These are phyloP conservation scores for Beauveria sp. DNA, from an alignment of 2,329 filamentous ascomycete species.

Conservation along the genomic window DNA sequence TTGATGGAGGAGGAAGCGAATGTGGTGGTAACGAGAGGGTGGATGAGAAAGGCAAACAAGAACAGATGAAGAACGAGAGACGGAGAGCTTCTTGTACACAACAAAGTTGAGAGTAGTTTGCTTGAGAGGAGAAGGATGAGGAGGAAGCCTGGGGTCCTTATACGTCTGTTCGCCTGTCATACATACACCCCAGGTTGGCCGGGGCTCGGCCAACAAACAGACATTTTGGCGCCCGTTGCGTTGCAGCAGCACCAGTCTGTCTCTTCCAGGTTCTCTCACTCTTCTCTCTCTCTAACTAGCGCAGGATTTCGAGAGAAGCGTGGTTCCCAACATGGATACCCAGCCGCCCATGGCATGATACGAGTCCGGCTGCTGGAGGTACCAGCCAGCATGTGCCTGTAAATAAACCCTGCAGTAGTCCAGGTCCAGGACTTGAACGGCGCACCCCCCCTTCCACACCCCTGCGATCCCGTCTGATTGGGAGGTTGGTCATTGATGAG, in stretches of 20 bases:
- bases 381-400: neutral
- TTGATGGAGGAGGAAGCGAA: too few relatives aligned
- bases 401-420: neutral
- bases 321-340: slow-evolving; percentile 1
- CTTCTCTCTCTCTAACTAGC: neutral
- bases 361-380: neutral
- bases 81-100: neutral
- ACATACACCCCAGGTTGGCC: neutral
- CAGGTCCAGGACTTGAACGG: neutral
- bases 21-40: neutral
- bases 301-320: neutral
- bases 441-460: neutral
- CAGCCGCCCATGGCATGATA: slow-evolving; percentile 10
- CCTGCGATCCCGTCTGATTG: slow-evolving; percentile 7
- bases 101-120: neutral
- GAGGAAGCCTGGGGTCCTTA: slow-evolving; percentile 8
- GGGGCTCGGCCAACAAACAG: neutral
- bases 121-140: neutral
- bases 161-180: neutral
- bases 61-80: neutral
- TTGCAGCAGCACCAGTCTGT: neutral
- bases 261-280: neutral
- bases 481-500: neutral
- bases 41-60: neutral
- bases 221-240: slow-evolving; percentile 4